Evolutionary conservation across 2,329 filamentous ascomycete genomes (phyloP).

Genomic region (Diplodia sapinea): DNA sequence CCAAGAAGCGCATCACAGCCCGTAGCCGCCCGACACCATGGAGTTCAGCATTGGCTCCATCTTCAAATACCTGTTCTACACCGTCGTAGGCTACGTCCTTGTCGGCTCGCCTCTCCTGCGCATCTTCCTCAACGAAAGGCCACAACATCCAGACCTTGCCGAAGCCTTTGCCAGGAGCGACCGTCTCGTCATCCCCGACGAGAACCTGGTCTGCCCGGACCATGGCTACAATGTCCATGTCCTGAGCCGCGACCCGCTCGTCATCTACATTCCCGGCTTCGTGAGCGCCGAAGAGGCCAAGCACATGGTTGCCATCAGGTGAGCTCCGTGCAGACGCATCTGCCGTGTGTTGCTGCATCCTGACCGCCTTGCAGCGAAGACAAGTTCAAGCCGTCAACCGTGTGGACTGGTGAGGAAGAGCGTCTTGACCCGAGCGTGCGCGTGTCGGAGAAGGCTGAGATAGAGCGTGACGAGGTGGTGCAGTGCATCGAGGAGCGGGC

Average conservation of each 20-base stretch:
- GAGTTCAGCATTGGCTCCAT: constrained; percentile 35
- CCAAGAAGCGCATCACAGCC: background rate
- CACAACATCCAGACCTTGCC: constrained; percentile 7
- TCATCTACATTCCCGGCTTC: constrained; percentile 65
- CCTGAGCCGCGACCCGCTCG: constrained; percentile 59
- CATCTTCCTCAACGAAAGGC: constrained; percentile 33
- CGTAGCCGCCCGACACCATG: constrained; percentile 18
- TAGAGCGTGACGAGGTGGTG: constrained; percentile 53
- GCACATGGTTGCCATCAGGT: constrained; percentile 62
- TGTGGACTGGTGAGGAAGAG: constrained; percentile 58
- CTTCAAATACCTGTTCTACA: constrained; percentile 43
- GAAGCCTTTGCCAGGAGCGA: constrained; percentile 41
- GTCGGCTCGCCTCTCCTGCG: constrained; percentile 44
- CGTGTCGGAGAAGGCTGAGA: constrained; percentile 58
- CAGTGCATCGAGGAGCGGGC: constrained; percentile 66
- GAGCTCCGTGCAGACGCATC: constrained; percentile 32
- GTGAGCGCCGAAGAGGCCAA: constrained; percentile 55
- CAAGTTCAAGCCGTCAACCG: constrained; percentile 61
- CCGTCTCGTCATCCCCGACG: constrained; percentile 49
- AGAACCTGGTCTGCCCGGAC: constrained; percentile 46
- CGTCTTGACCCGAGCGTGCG: constrained; percentile 57
- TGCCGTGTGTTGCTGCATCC: constrained; percentile 12
- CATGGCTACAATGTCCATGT: constrained; percentile 55
- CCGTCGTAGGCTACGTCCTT: constrained; percentile 43
- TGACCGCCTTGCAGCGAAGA: constrained; percentile 45